Percentiles rank a stretch among this genome's conserved stretches.
phyloP scores from a whole-genome alignment of 257 asterid species.

The Anisodus tanguticus region DNA sequence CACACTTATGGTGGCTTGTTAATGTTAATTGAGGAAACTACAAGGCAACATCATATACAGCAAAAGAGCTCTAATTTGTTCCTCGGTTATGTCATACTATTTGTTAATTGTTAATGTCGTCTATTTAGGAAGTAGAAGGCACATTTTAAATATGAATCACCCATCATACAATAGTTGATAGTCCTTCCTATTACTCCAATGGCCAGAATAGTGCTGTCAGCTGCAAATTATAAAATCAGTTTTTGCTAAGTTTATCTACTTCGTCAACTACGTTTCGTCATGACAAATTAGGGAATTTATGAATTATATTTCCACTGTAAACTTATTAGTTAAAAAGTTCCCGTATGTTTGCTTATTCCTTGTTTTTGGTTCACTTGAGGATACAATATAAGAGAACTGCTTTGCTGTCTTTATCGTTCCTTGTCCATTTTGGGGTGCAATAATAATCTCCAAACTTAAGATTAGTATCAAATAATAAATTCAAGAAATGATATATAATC shows the following conservation, averaged over 20 bases:
- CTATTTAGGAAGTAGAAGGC: not conserved
- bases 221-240: not conserved
- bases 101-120: not conserved
- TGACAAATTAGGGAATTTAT: not conserved
- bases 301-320: not conserved
- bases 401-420: not conserved
- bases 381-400: not conserved
- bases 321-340: not conserved
- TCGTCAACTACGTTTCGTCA: conserved; percentile 5
- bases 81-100: not conserved
- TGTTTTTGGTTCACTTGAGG: not conserved
- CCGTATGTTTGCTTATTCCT: not conserved
- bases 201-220: not conserved
- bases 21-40: conserved; percentile 24
- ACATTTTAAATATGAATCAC: not conserved
- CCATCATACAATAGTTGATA: not conserved
- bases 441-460: not conserved
- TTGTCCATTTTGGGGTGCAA: not conserved
- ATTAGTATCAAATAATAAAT: not conserved
- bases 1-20: not conserved
- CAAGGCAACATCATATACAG: not conserved
- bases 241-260: not conserved
- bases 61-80: not conserved
- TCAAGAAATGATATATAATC: not conserved
- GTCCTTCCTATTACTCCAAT: not conserved